Conservation (phyloP, 495 filamentous ascomycete genomes). For the Penicillium malachiteum region DNA sequence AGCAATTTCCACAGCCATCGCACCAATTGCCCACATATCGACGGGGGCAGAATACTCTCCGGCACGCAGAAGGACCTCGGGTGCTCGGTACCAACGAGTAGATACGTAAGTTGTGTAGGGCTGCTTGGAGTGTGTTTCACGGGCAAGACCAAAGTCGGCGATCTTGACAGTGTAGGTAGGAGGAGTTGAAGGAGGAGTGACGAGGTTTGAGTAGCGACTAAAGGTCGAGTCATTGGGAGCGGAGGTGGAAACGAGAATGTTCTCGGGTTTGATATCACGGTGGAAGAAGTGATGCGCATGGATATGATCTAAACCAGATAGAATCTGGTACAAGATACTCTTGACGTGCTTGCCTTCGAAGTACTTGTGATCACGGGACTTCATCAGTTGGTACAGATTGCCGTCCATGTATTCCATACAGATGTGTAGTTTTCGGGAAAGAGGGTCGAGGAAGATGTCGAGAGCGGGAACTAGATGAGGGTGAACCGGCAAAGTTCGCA, state of each 20-base stretch:
- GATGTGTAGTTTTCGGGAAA: slow-evolving; percentile 94
- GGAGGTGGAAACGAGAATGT: slow-evolving; percentile 95
- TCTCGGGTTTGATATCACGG: slow-evolving; percentile 98
- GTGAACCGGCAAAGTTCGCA: slow-evolving; percentile 82
- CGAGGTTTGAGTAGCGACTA: slow-evolving; percentile 84
- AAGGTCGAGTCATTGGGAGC: slow-evolving; percentile 81
- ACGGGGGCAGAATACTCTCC: slow-evolving; percentile 98
- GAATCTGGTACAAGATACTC: slow-evolving; percentile 95
- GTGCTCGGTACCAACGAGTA: slow-evolving; percentile 96
- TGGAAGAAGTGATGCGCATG: slow-evolving; percentile 98
- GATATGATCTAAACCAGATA: slow-evolving; percentile 94
- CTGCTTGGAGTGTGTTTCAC: slow-evolving; percentile 93
- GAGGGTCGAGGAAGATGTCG: slow-evolving; percentile 97
- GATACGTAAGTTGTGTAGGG: slow-evolving; percentile 99
- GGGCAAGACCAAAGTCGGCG: slow-evolving; percentile 96
- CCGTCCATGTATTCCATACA: slow-evolving; percentile 99
- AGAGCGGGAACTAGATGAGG: slow-evolving; percentile 92
- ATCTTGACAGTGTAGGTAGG: slow-evolving; percentile 96
- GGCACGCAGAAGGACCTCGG: slow-evolving; percentile 90
- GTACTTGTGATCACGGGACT: slow-evolving; percentile 90
- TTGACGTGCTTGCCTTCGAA: slow-evolving; percentile 91
- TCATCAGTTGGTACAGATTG: slow-evolving; percentile 99
- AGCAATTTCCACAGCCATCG: slow-evolving; percentile 99
- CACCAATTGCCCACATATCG: slow-evolving; percentile 97
- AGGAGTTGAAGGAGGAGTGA: slow-evolving; percentile 92